Evolutionary conservation across 2,329 filamentous ascomycete species (phyloP).

Genomic region (Scedosporium dehoogii): DNA sequence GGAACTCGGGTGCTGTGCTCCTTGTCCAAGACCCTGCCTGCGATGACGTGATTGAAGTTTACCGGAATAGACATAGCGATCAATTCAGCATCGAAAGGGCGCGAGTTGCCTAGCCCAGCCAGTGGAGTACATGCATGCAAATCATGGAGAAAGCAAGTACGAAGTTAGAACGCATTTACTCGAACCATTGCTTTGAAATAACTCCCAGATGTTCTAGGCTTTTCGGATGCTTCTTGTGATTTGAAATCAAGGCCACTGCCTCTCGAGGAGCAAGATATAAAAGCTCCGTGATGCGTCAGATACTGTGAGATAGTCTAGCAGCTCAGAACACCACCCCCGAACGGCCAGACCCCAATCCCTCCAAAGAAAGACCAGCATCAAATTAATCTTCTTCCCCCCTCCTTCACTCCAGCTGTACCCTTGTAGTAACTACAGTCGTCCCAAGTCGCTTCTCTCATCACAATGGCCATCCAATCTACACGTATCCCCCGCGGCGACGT

Average conservation of each 20-base stretch:
- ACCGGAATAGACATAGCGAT: not conserved
- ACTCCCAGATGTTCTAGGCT: slow-evolving; percentile 16
- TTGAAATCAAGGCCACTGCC: not conserved
- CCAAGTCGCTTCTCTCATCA: slow-evolving; percentile 5
- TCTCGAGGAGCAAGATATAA: not conserved
- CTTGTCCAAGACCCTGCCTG: not conserved
- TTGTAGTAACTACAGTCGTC: not conserved
- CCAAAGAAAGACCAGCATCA: not conserved
- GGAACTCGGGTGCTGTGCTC: not conserved
- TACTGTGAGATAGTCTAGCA: not conserved
- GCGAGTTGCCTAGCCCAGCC: not conserved
- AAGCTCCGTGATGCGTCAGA: not conserved
- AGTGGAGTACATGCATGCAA: not conserved
- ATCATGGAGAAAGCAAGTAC: not conserved
- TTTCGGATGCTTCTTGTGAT: not conserved
- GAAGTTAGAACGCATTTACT: not conserved
- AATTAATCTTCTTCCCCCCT: not conserved
- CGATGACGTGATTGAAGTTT: not conserved
- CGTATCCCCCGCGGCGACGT: slow-evolving; percentile 48
- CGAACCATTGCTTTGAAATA: slow-evolving; percentile 18
- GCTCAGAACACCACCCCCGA: too few relatives aligned
- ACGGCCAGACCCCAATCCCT: not conserved
- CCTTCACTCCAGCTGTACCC: not conserved
- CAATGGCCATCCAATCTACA: slow-evolving; percentile 29
- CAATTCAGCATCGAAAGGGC: not conserved